A percentile compares a stretch with the other conserved stretches of the same genome.
Evolutionary conservation across 139 green algal species (phyloP).

Genomic region (Eudorina sp.): DNA sequence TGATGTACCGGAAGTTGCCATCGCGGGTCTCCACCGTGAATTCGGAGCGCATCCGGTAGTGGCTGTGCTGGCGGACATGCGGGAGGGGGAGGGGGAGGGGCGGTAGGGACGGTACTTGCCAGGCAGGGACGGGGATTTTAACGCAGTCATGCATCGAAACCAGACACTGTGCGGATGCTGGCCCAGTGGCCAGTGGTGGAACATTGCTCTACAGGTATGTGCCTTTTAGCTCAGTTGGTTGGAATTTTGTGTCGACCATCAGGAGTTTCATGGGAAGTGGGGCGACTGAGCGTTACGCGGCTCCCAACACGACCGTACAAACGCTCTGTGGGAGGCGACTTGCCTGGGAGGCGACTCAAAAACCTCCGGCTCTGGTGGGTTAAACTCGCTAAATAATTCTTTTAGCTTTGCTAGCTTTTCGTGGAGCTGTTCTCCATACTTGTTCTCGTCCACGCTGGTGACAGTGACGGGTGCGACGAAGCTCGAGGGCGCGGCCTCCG

Average conservation of each 20-base stretch:
- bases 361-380: constrained; percentile 70
- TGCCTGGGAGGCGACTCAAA: constrained; percentile 37
- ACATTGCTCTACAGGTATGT: too few species aligned
- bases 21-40: constrained; percentile 51
- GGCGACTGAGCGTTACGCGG: too few species aligned
- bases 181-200: too few species aligned
- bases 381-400: constrained; percentile 70
- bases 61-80: not conserved
- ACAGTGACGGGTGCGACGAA: constrained; percentile 14
- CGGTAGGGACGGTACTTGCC: too few species aligned
- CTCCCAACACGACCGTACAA: too few species aligned
- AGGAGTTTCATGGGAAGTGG: too few species aligned
- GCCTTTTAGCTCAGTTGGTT: too few species aligned
- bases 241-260: too few species aligned
- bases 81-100: not conserved
- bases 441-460: not conserved
- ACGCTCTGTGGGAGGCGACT: too few species aligned
- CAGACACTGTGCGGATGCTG: too few species aligned
- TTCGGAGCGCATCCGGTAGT: constrained; percentile 82
- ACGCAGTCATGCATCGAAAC: too few species aligned
- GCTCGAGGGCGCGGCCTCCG: not conserved
- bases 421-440: constrained; percentile 6
- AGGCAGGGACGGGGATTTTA: too few species aligned
- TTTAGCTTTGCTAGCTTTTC: constrained; percentile 55
- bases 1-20: constrained; percentile 40